Percentiles rank a stretch among this genome's conserved stretches.
Conservation (phyloP, 75 land plant genomes). For the Adiantum capillusveneris region DNA sequence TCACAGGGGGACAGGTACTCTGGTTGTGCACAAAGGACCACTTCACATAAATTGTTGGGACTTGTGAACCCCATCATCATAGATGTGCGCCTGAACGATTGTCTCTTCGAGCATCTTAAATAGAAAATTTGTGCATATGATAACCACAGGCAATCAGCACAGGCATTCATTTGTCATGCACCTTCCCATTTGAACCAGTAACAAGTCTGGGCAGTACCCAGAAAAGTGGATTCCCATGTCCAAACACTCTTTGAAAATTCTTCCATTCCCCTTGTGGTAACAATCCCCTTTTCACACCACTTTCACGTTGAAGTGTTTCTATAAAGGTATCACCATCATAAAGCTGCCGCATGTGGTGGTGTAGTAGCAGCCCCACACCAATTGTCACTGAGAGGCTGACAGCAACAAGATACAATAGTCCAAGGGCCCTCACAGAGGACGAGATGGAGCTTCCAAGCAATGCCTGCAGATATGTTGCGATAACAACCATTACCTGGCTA, state of each 20-base stretch:
- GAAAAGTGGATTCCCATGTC: constrained; percentile 45
- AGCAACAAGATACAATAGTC: constrained; percentile 64
- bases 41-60: too few relatives aligned
- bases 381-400: constrained; percentile 54
- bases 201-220: constrained; percentile 32
- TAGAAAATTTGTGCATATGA: too few relatives aligned
- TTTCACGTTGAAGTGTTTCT: constrained; percentile 33
- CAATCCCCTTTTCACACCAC: constrained; percentile 11
- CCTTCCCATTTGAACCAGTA: neutral
- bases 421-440: constrained; percentile 49
- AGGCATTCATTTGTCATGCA: too few relatives aligned
- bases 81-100: too few relatives aligned
- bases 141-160: too few relatives aligned
- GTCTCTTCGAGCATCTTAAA: too few relatives aligned
- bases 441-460: constrained; percentile 36
- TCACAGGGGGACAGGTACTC: too few relatives aligned
- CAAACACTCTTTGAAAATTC: constrained; percentile 66
- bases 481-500: neutral
- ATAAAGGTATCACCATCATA: constrained; percentile 74
- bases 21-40: too few relatives aligned
- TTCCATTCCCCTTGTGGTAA: constrained; percentile 32
- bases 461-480: constrained; percentile 15
- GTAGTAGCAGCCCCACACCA: constrained; percentile 61
- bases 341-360: constrained; percentile 70
- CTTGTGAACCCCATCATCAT: too few relatives aligned